Conservation (phyloP, 2,329 filamentous ascomycete genomes). For the Cucurbitaria berberidis region DNA sequence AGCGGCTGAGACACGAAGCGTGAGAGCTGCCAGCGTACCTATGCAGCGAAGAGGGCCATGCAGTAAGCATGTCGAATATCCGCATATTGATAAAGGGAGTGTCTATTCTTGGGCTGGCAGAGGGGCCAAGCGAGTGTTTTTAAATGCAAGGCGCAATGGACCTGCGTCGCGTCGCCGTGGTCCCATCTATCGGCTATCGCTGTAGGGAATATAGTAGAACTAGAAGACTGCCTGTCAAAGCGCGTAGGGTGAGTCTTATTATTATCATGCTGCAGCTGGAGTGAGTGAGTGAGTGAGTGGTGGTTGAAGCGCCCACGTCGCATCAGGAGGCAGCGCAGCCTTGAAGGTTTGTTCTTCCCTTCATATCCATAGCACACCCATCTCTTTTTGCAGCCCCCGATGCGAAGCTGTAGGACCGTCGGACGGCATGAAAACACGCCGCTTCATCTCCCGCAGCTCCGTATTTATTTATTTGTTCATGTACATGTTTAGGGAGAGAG, state of each 20-base stretch:
- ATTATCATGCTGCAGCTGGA: neutral
- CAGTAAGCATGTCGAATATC: slow-evolving; percentile 1
- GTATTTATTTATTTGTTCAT: too few species aligned
- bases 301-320: too few species aligned
- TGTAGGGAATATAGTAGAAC: slow-evolving; percentile 10
- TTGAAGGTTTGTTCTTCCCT: too few species aligned
- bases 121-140: neutral
- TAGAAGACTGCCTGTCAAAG: neutral
- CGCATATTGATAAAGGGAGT: slow-evolving; percentile 7
- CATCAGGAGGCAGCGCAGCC: too few species aligned
- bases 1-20: slow-evolving; percentile 14
- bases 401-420: too few species aligned
- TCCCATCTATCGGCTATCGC: neutral
- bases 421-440: neutral
- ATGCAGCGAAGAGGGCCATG: neutral
- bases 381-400: too few species aligned
- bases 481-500: neutral
- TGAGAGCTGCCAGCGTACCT: slow-evolving; percentile 12
- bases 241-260: neutral
- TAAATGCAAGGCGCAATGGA: neutral
- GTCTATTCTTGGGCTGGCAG: slow-evolving; percentile 9
- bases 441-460: neutral
- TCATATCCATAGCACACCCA: too few species aligned
- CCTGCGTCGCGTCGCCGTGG: neutral
- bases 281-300: too few species aligned